Percentiles rank a stretch among this genome's conserved stretches.
These are phyloP conservation scores for Trichothecium sympodiale DNA, from an alignment of 2,329 filamentous ascomycete species.

Conservation along the genomic window DNA sequence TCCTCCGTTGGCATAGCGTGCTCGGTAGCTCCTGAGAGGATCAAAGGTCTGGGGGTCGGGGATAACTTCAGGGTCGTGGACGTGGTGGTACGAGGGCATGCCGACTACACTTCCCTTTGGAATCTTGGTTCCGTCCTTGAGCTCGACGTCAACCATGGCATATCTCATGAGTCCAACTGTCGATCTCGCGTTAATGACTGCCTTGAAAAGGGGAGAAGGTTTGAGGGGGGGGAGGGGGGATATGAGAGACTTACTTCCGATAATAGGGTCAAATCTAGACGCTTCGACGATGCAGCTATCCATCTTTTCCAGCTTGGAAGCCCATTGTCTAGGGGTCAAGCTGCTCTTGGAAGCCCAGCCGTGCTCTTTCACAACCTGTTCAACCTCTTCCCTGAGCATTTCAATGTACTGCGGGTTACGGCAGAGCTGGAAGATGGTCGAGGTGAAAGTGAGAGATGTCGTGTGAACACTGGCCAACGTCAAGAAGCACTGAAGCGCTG, in stretches of 20 bases:
- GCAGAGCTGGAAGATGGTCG: slow-evolving; percentile 4
- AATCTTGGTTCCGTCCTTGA: slow-evolving; percentile 3
- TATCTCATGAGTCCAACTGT: slow-evolving; percentile 1
- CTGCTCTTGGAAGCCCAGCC: background rate
- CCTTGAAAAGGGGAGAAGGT: no score
- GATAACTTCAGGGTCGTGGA: slow-evolving; percentile 1
- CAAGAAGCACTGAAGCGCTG: no score
- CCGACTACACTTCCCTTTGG: slow-evolving; percentile 1
- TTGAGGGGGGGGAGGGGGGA: no score
- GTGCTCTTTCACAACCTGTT: background rate
- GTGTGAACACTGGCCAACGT: no score
- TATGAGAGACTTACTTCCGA: background rate
- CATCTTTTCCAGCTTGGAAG: slow-evolving; percentile 2
- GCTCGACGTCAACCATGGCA: background rate
- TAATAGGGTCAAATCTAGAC: background rate
- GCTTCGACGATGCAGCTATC: slow-evolving; percentile 2
- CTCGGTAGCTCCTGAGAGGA: slow-evolving; percentile 4
- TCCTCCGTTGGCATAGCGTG: background rate
- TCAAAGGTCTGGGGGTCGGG: slow-evolving; percentile 1
- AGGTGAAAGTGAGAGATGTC: no score
- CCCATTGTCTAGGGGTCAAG: background rate
- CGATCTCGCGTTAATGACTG: background rate
- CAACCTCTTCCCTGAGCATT: slow-evolving; percentile 1
- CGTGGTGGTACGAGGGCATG: background rate
- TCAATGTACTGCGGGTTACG: slow-evolving; percentile 2